These are phyloP conservation scores for Solanum virginianum DNA, from an alignment of 257 asterid species.

Conservation along the genomic window DNA sequence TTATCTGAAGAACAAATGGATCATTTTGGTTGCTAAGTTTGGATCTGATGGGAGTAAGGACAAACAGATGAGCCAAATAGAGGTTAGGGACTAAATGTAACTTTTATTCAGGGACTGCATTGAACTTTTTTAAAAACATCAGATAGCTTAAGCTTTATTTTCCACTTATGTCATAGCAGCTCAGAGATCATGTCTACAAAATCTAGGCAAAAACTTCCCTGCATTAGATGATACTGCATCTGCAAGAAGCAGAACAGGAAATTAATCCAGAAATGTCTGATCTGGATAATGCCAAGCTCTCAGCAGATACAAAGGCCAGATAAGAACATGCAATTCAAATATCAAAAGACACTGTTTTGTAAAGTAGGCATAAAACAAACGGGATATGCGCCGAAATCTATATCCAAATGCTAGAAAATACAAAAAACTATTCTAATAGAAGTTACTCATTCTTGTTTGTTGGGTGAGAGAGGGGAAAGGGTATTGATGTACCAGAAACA, in stretches of 20 bases:
- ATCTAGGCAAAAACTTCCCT: neutral
- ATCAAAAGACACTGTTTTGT: neutral
- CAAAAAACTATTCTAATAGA: neutral
- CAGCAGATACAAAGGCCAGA: neutral
- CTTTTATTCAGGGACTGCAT: neutral
- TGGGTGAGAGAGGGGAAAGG: neutral
- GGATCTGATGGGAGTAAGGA: neutral
- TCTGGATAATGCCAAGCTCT: neutral
- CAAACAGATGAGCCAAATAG: neutral
- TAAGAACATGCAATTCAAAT: neutral
- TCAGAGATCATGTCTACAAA: neutral
- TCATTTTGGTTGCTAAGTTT: neutral
- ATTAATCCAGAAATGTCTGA: neutral
- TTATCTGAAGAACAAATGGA: neutral
- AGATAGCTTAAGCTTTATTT: neutral
- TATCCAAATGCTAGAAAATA: neutral
- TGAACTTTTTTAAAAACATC: neutral
- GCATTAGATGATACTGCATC: neutral
- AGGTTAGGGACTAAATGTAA: neutral
- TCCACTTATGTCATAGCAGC: neutral
- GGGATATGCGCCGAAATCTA: neutral
- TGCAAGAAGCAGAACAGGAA: neutral
- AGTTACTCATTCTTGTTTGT: neutral
- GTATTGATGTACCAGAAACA: neutral
- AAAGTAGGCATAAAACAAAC: neutral